Percentiles rank a stretch among this genome's conserved stretches.
Evolutionary conservation across 371 early-diverging fungal genomes (phyloP).

Genomic region (Dinochytrium kinnereticum): DNA sequence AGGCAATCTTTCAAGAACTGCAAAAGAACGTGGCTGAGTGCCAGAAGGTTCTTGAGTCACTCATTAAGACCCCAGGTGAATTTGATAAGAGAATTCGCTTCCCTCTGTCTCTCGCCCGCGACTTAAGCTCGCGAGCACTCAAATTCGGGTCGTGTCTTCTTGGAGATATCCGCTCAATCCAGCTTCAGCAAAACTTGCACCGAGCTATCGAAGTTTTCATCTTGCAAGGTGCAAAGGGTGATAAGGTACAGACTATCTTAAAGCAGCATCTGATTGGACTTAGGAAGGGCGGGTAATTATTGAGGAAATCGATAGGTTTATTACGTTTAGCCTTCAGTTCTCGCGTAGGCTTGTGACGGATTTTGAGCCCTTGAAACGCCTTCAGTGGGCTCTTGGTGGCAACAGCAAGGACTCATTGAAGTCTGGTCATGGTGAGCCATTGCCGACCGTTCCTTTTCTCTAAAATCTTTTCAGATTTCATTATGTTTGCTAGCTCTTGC

Average conservation of each 20-base stretch:
- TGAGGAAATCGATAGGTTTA: background rate
- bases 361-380: conserved; percentile 11
- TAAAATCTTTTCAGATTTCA: background rate
- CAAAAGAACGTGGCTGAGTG: background rate
- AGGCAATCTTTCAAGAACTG: background rate
- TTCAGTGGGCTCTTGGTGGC: background rate
- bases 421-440: background rate
- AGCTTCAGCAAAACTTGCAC: background rate
- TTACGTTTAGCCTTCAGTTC: background rate
- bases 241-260: background rate
- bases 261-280: background rate
- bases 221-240: background rate
- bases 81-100: background rate
- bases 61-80: background rate
- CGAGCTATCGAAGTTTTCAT: background rate
- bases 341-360: background rate
- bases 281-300: background rate
- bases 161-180: background rate
- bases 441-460: background rate
- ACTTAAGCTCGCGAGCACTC: background rate
- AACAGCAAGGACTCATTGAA: background rate
- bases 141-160: background rate
- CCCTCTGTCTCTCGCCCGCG: background rate
- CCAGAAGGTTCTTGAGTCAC: background rate
- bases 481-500: background rate